These are phyloP conservation scores for Luffa aegyptiaca DNA, from an alignment of 306 rosid genomes.

Conservation along the genomic window DNA sequence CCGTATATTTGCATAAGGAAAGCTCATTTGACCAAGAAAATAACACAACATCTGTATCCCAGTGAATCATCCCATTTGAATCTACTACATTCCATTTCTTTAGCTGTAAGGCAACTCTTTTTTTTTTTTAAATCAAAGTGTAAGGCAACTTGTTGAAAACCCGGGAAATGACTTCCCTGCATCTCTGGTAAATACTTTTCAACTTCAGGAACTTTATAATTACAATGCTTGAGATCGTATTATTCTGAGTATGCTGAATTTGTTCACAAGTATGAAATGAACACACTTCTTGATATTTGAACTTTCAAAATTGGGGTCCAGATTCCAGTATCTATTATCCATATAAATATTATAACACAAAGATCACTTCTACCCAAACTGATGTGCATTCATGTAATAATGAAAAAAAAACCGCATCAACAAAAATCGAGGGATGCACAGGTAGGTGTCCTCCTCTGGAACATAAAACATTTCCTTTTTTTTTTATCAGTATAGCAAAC, in stretches of 20 bases:
- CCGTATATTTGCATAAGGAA: background rate
- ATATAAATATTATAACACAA: background rate
- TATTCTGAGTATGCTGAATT: background rate
- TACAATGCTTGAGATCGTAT: background rate
- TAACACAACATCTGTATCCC: background rate
- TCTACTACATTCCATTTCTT: background rate
- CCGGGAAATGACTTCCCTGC: background rate
- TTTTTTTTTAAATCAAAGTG: background rate
- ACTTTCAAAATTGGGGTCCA: background rate
- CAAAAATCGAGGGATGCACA: background rate
- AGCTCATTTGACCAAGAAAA: background rate
- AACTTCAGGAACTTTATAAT: background rate
- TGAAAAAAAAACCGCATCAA: background rate
- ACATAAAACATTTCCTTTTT: background rate
- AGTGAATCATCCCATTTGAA: background rate
- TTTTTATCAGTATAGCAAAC: background rate
- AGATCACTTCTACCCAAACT: background rate
- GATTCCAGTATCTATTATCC: background rate
- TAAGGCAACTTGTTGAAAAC: constrained; percentile 1
- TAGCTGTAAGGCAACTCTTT: background rate
- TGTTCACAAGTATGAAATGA: background rate
- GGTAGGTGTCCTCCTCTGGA: background rate
- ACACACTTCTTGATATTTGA: background rate
- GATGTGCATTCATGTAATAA: background rate
- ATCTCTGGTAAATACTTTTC: background rate